Evolutionary conservation across 306 rosid genomes (phyloP).

Genomic region (Mimosa pudica): DNA sequence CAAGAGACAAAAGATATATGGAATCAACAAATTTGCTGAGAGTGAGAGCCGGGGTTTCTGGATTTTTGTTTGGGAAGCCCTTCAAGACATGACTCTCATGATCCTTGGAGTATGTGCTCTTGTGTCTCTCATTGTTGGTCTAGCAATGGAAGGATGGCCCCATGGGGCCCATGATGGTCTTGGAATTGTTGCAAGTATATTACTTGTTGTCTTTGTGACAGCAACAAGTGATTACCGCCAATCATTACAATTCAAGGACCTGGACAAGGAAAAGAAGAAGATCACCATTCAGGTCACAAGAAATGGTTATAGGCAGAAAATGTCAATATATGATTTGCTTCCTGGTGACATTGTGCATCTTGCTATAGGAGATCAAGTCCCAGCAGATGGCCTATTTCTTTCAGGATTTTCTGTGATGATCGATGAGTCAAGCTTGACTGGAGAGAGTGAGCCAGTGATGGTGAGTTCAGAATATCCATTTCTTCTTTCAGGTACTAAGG

Average conservation of each 20-base stretch:
- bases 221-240: conserved; percentile 96
- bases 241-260: conserved; percentile 88
- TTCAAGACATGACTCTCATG: conserved; percentile 97
- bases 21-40: conserved; percentile 84
- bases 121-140: conserved; percentile 81
- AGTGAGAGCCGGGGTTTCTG: conserved; percentile 67
- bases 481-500: conserved; percentile 93
- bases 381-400: conserved; percentile 88
- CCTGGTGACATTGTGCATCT: conserved; percentile 95
- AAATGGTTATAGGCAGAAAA: conserved; percentile 84
- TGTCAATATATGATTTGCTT: conserved; percentile 89
- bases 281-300: conserved; percentile 88
- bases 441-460: conserved; percentile 94
- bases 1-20: conserved; percentile 62
- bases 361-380: conserved; percentile 90
- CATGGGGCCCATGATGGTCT: conserved; percentile 94
- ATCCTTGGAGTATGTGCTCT: conserved; percentile 89
- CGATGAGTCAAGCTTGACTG: conserved; percentile 94
- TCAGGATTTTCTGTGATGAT: conserved; percentile 84
- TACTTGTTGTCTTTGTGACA: conserved; percentile 89
- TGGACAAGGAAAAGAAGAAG: conserved; percentile 97
- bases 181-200: conserved; percentile 93
- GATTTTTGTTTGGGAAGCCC: conserved; percentile 96
- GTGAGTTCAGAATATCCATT: conserved; percentile 70
- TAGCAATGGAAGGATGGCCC: conserved; percentile 93